Percentiles rank a stretch among this genome's conserved stretches.
Conservation (phyloP, 164 flowering plant species). For the Sextonia rubra region DNA sequence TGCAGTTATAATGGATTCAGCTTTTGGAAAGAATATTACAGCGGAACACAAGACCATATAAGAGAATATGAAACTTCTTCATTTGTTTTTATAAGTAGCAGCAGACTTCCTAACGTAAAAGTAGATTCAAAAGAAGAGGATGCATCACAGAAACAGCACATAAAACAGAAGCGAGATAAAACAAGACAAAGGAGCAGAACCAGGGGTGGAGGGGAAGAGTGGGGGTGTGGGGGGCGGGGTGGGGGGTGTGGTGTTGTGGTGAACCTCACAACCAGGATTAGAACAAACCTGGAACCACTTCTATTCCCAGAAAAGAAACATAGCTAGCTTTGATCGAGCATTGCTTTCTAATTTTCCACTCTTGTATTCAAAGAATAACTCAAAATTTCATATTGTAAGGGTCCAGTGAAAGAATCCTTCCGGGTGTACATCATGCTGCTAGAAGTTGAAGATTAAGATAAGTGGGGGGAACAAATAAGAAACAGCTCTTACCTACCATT, state of each 20-base stretch:
- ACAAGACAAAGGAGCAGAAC: not conserved
- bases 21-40: not conserved
- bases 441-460: not conserved
- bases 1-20: not conserved
- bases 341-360: not conserved
- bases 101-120: too few species aligned
- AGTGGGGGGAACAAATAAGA: not conserved
- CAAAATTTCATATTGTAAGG: not conserved
- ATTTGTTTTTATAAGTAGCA: too few species aligned
- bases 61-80: not conserved
- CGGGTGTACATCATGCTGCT: not conserved
- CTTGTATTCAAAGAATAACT: not conserved
- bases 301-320: not conserved
- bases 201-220: too few species aligned
- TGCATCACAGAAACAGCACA: too few species aligned
- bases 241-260: too few species aligned
- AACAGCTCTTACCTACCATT: conserved; percentile 78
- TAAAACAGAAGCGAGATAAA: not conserved
- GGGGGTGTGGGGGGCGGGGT: too few species aligned
- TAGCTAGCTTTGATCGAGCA: not conserved
- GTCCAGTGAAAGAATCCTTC: not conserved
- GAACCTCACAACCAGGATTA: not conserved
- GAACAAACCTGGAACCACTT: not conserved
- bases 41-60: too few species aligned
- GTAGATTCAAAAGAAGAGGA: too few species aligned